phyloP scores from a whole-genome alignment of 495 filamentous ascomycete genomes.

The Elasticomyces elasticus region DNA sequence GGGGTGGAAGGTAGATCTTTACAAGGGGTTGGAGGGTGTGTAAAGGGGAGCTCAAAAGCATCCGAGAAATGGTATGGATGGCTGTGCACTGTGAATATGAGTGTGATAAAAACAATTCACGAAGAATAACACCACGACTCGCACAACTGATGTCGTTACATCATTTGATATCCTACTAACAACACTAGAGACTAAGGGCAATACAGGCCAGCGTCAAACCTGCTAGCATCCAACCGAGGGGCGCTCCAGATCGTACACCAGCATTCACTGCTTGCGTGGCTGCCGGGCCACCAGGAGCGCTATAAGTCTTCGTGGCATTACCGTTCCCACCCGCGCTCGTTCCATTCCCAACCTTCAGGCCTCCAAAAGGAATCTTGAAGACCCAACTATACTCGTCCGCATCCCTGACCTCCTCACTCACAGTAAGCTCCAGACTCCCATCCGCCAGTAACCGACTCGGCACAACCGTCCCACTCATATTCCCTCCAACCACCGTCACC shows the following conservation, averaged over 20 bases:
- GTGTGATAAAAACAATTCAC: too few relatives aligned
- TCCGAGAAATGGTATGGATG: too few relatives aligned
- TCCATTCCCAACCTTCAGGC: background rate
- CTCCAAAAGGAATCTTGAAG: constrained; percentile 37
- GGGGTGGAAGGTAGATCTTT: constrained; percentile 28
- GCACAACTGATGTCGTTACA: too few relatives aligned
- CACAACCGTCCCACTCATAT: constrained; percentile 32
- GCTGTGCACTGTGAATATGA: too few relatives aligned
- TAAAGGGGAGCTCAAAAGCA: too few relatives aligned
- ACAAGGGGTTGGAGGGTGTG: constrained; percentile 29
- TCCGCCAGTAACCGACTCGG: constrained; percentile 24
- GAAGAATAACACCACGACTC: too few relatives aligned
- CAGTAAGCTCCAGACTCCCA: constrained; percentile 26
- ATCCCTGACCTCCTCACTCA: constrained; percentile 27
- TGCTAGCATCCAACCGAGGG: background rate
- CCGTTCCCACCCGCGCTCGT: background rate
- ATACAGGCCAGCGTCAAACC: background rate
- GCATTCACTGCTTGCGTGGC: constrained; percentile 6
- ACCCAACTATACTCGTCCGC: constrained; percentile 42
- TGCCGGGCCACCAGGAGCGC: background rate
- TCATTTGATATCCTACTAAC: too few relatives aligned
- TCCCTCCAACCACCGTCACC: constrained; percentile 39
- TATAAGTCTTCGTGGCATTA: background rate
- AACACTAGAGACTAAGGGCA: background rate
- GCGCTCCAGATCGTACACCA: background rate